phyloP scores from a whole-genome alignment of 306 rosid species.

The Arachis stenosperma region DNA sequence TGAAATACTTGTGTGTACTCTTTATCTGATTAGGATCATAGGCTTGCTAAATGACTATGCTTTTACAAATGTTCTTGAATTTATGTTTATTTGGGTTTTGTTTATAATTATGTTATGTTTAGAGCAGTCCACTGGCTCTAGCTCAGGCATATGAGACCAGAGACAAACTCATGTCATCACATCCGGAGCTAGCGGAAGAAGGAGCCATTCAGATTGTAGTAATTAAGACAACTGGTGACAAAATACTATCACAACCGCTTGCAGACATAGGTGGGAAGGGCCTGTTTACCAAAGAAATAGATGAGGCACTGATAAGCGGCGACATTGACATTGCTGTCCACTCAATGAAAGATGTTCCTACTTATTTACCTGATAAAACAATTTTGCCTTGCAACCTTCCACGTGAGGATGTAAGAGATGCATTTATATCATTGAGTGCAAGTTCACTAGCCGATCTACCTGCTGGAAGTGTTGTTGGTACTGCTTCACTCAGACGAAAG shows the following conservation, averaged over 20 bases:
- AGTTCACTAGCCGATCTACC: conserved; percentile 75
- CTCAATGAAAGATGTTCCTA: conserved; percentile 96
- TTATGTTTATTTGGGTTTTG: conserved; percentile 29
- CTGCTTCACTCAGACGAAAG: conserved; percentile 90
- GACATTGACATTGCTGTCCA: conserved; percentile 90
- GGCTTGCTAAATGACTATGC: conserved; percentile 23
- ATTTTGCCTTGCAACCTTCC: conserved; percentile 89
- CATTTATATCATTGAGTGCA: conserved; percentile 76
- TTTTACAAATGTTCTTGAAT: conserved; percentile 7
- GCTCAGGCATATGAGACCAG: conserved; percentile 95
- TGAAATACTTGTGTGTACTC: neutral
- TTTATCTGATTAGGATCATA: neutral
- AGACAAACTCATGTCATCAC: conserved; percentile 75
- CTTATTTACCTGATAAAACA: conserved; percentile 74
- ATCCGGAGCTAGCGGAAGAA: conserved; percentile 79
- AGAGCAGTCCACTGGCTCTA: conserved; percentile 91
- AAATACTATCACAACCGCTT: conserved; percentile 75
- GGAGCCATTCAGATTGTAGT: conserved; percentile 85
- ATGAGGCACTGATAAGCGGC: conserved; percentile 77
- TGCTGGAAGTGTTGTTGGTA: conserved; percentile 75
- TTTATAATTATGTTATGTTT: conserved; percentile 46
- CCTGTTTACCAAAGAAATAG: conserved; percentile 89
- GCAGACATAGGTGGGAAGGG: conserved; percentile 98
- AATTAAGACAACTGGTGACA: conserved; percentile 91
- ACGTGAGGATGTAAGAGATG: conserved; percentile 92